Evolutionary conservation across 2,329 filamentous ascomycete genomes (phyloP).

Genomic region (Aspergillus sp.): DNA sequence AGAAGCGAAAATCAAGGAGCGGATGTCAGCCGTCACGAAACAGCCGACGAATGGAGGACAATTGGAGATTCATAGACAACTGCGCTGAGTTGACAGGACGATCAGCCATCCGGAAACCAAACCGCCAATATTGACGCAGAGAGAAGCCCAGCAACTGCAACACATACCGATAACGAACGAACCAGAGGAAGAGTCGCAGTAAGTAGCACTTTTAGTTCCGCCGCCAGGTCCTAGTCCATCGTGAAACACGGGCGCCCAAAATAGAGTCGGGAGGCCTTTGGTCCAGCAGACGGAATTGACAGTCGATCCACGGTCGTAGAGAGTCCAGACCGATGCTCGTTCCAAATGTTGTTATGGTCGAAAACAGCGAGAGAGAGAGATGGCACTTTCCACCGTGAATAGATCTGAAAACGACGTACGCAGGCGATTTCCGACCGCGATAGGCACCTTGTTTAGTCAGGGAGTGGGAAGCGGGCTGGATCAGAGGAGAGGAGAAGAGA

Average conservation of each 20-base stretch:
- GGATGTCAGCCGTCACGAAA: conserved; percentile 13
- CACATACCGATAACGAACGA: not conserved
- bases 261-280: not conserved
- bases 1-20: conserved; percentile 10
- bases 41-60: conserved; percentile 8
- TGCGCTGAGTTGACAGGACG: not conserved
- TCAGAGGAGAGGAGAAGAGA: not conserved
- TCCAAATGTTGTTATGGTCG: too few species aligned
- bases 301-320: conserved; percentile 1
- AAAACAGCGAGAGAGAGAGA: too few species aligned
- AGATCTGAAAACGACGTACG: too few species aligned
- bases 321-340: too few species aligned
- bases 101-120: not conserved
- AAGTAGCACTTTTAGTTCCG: not conserved
- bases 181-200: not conserved
- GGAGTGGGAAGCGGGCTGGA: not conserved
- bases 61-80: not conserved
- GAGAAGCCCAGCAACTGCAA: too few species aligned
- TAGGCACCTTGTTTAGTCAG: not conserved
- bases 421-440: too few species aligned
- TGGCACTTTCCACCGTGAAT: too few species aligned
- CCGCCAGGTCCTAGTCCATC: not conserved
- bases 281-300: not conserved
- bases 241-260: not conserved
- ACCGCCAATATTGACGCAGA: not conserved